Evolutionary conservation across 2,329 filamentous ascomycete species (phyloP).

Genomic region (Gremmenia infestans): DNA sequence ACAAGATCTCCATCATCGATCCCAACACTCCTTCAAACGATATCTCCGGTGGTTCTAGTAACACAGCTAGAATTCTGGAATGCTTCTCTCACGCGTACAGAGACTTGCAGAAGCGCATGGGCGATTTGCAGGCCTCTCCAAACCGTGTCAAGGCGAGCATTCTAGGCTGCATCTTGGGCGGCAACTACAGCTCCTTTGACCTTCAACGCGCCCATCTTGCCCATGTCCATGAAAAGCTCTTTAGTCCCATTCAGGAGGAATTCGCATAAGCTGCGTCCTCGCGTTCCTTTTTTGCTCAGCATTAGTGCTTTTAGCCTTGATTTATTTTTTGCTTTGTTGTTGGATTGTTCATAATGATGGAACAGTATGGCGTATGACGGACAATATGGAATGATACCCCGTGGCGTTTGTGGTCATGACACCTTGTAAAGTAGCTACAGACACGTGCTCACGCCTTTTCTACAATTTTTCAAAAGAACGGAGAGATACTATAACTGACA

Average conservation of each 20-base stretch:
- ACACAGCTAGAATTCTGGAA: constrained; percentile 61
- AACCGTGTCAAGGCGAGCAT: constrained; percentile 40
- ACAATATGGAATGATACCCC: constrained; percentile 25
- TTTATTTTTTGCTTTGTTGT: not conserved
- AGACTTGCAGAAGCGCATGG: constrained; percentile 54
- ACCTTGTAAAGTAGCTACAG: constrained; percentile 23
- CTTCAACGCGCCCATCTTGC: constrained; percentile 55
- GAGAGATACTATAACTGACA: constrained; percentile 21
- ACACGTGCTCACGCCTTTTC: constrained; percentile 8
- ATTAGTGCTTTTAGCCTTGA: not conserved
- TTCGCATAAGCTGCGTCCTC: constrained; percentile 1
- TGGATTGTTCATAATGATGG: constrained; percentile 11
- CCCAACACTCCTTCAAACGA: constrained; percentile 84
- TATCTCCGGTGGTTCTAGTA: constrained; percentile 78
- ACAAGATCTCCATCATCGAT: constrained; percentile 82
- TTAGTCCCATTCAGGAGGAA: constrained; percentile 16
- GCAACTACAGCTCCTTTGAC: constrained; percentile 72
- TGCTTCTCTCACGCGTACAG: constrained; percentile 63
- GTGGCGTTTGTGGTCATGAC: constrained; percentile 19
- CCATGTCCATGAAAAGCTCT: constrained; percentile 26
- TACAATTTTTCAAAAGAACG: constrained; percentile 7
- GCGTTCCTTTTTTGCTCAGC: not conserved
- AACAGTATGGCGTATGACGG: constrained; percentile 21
- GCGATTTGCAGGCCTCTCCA: constrained; percentile 36
- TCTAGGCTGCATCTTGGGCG: constrained; percentile 66